phyloP scores from a whole-genome alignment of 805 yeast genomes.

The Hanseniaspora hatyaiensis region DNA sequence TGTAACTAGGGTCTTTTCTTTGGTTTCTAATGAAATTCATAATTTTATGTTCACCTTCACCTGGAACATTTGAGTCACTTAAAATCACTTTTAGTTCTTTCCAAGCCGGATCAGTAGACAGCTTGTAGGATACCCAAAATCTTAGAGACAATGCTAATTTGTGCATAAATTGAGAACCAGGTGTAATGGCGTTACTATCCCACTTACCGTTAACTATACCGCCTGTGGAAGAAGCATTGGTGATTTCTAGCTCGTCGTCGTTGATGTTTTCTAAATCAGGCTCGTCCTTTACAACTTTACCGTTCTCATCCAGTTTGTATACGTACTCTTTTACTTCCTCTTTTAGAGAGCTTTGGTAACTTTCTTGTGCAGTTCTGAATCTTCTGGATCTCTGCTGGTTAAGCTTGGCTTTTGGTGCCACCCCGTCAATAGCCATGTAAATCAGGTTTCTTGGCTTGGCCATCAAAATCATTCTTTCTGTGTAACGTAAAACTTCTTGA shows the following conservation, averaged over 20 bases:
- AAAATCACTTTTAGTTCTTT: slow-evolving; percentile 74
- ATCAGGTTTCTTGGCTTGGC: slow-evolving; percentile 89
- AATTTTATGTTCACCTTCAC: slow-evolving; percentile 98
- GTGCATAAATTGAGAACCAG: slow-evolving; percentile 98
- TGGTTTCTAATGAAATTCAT: slow-evolving; percentile 92
- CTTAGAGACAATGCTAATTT: slow-evolving; percentile 67
- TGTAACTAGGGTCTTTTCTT: slow-evolving; percentile 71
- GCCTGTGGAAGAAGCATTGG: neutral
- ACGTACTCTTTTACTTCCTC: slow-evolving; percentile 31
- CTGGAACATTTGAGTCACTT: slow-evolving; percentile 94
- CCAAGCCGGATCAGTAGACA: slow-evolving; percentile 90
- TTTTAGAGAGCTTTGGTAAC: slow-evolving; percentile 43
- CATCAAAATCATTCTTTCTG: slow-evolving; percentile 82
- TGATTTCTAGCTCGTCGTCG: slow-evolving; percentile 67
- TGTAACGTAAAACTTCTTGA: slow-evolving; percentile 80
- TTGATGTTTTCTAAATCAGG: slow-evolving; percentile 40
- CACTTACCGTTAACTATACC: slow-evolving; percentile 59
- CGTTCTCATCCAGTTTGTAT: slow-evolving; percentile 33
- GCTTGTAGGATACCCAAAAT: slow-evolving; percentile 86
- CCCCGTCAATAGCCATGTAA: slow-evolving; percentile 97
- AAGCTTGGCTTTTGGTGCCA: slow-evolving; percentile 97
- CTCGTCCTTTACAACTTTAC: slow-evolving; percentile 31
- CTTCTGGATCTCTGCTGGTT: slow-evolving; percentile 92
- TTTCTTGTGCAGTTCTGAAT: slow-evolving; percentile 84
- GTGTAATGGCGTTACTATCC: slow-evolving; percentile 96